Base-by-base conservation (phyloP, 371 early-diverging fungal genomes). In the Mortierella sp. region DNA sequence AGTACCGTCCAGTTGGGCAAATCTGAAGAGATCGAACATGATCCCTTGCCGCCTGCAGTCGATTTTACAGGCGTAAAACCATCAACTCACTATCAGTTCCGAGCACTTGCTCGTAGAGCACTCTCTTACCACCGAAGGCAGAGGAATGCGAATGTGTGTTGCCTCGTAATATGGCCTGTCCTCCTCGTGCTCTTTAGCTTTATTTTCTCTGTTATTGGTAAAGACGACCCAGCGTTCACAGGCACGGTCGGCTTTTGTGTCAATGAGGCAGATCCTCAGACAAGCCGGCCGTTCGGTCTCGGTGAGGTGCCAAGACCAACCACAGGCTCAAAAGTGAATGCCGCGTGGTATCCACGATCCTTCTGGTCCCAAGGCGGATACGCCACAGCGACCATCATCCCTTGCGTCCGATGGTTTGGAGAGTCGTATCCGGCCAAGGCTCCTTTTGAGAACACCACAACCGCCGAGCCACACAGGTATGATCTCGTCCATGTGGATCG, bases 101-200 rank as follows among this genome's bases (percentile, higher is more conserved):
- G 76, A 2, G 76, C 60, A 31, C 45, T 74, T 18, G 69, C 72
- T 26, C 79, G 83, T 31, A 88, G 87, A 59, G 84, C 90, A 0
- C 43, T 87, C 9, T 62, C 81, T 14, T 91, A 82, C 58, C 91
- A 91, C 66, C 80, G 83, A 45, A 83, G 91, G 7, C 90, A 91
- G 54, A 68, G 76, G 65, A 79, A 82, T 58, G 81, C 82, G 48
- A 91, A 89, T 61, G 54, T 88, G 21, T 86, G 84, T 78, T 91
- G 90, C 61, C 82, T 91, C 24, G 70, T 71, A 49, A 41, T 78
- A 8, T 86, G 87, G 72, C 85, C 86, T 4, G 53, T 87, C 1
- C 6, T 87, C 52, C 66, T 86, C 68, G 82, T 87, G 8, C 54
- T 82, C 12, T 54, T 86, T 19, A 50, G 68, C 41, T 64, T 80